Base-by-base conservation (phyloP, 441 rosid species). In the Syzygium malaccense region DNA sequence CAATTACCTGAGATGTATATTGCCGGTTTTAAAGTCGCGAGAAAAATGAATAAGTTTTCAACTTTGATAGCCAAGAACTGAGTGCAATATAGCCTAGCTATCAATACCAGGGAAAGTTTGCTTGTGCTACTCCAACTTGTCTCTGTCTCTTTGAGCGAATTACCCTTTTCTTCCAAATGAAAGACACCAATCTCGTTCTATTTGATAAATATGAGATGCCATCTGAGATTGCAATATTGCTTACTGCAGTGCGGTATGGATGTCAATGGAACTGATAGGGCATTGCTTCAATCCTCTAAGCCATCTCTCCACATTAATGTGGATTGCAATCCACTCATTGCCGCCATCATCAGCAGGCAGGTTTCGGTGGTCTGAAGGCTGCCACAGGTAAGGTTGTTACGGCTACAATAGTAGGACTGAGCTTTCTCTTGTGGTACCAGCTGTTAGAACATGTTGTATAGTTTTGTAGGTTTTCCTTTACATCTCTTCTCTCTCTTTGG, bases 271-370 rank as follows among this genome's bases (percentile, higher is more conserved):
- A 92, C 87, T 45, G 90, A 91, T 84, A 87, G 94, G 83, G 87
- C 88, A 48, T 89, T 93, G 53, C 92, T 92, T 79, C 90, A 48
- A 86, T 93, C 93, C 88, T 89, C 92, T 80, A 92, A 90, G 90
- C 92, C 95, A 19, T 85, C 91, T 91, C 90, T 92, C 32, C 91
- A 91, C 53, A 79, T 91, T 66, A 92, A 91, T 87, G 90, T 91
- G 49, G 91, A 92, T 75, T 91, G 93, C 85, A 89, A 87, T 71
- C 88, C 94, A 33, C 91, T 92, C 14, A 88, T 88, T 85, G 92
- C 92, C 3, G 93, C 94, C 30, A 89, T 93, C 75, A 91, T 93
- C 87, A 71, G 93, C 75, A 89, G 93, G 89, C 94, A 91, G 86
- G 62, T 89, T 71, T 80, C 91, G 14, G 91, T 93, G 85, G 95